Base-by-base conservation (phyloP, 352 stramenopile species). In the Phytophthora megakarya region DNA sequence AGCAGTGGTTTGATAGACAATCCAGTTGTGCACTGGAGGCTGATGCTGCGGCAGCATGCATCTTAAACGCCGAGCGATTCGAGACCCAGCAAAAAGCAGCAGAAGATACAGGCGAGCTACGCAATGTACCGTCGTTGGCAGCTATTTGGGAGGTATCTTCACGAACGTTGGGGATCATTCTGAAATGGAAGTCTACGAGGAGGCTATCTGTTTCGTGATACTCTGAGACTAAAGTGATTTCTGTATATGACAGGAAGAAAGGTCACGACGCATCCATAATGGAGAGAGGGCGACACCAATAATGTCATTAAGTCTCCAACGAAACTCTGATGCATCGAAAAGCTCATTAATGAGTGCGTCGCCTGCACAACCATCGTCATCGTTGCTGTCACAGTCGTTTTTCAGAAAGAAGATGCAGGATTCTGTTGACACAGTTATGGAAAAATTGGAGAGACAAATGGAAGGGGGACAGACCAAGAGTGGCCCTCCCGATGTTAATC, bases 371-470 rank as follows among this genome's bases (percentile, higher is more conserved):
- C 73, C 72, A 6, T 40, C 75, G 19, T 80, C 79, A 6, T 82
- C 81, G 26, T 51, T 90, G 22, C 52, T 96, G 12, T 94, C 87
- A 2, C 87, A 96, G 45, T 94, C 87, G 13, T 87, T 87, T 75
- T 96, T 93, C 40, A 70, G 77, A 5, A 71, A 89, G n/a, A 89
- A 88, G 35, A 90, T 94, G 76, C 73, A 86, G 61, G 69, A 84
- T 9, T 89, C 85, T 10, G 54, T 90, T 8, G 64, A 81, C n/a
- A 35, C 54, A 3, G 78, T 96, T 7, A 66, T 96, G 23, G 25
- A 77, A 11, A 54, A 77, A 26, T 67, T 93, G 45, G 49, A 75
- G 25, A 70, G 69, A 9, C 56, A 75, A 38, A 5, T 54, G 23
- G 22, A 61, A 54, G 44, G 18, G 32, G 33, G 64, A 13, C 43